Evolutionary conservation across 2,329 filamentous ascomycete species (phyloP).

Genomic region (Verticillium dahliae): DNA sequence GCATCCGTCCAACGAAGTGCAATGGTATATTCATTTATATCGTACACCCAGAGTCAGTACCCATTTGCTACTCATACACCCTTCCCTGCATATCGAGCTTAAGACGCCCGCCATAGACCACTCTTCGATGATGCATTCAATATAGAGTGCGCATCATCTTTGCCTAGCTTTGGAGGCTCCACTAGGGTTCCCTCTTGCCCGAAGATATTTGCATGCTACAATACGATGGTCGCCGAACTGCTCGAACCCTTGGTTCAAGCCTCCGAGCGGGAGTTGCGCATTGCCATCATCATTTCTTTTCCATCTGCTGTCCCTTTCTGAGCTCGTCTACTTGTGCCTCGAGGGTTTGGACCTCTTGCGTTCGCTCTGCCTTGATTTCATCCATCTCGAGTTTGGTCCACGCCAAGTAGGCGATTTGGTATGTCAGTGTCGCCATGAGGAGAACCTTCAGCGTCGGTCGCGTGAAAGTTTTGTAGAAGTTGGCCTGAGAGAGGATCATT

Average conservation of each 20-base stretch:
- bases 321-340: slow-evolving; percentile 30
- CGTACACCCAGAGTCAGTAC: background rate
- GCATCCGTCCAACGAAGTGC: no score
- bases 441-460: slow-evolving; percentile 68
- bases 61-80: no score
- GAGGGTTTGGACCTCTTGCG: slow-evolving; percentile 23
- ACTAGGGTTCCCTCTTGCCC: no score
- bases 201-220: no score
- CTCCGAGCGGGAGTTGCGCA: no score
- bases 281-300: slow-evolving; percentile 12
- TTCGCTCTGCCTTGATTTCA: slow-evolving; percentile 52
- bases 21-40: background rate
- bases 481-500: slow-evolving; percentile 32
- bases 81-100: no score
- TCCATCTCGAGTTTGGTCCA: slow-evolving; percentile 71
- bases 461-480: slow-evolving; percentile 71
- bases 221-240: no score
- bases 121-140: no score
- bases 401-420: slow-evolving; percentile 68
- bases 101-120: no score
- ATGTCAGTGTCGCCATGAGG: slow-evolving; percentile 68
- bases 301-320: slow-evolving; percentile 15
- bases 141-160: no score
- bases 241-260: no score
- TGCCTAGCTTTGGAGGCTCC: no score